Percentiles rank a stretch among this genome's conserved stretches.
Evolutionary conservation across 2,329 filamentous ascomycete genomes (phyloP).

Genomic region (Coleophoma eucalyptorum): DNA sequence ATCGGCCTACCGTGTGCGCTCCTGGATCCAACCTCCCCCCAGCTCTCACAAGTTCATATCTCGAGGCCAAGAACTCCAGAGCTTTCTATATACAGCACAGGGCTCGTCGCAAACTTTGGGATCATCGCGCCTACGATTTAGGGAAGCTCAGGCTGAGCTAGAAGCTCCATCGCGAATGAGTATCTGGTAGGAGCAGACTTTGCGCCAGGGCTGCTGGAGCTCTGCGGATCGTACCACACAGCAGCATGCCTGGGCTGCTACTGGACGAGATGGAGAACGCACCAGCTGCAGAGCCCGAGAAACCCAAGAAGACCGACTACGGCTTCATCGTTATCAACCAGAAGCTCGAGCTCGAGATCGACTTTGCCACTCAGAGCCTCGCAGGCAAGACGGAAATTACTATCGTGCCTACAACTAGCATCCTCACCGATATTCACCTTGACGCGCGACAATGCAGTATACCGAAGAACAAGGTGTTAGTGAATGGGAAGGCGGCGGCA

Average conservation of each 20-base stretch:
- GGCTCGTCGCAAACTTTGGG: too few relatives aligned
- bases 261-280: conserved; percentile 15
- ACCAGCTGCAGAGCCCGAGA: conserved; percentile 1
- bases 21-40: too few relatives aligned
- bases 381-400: conserved; percentile 79
- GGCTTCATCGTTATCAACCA: conserved; percentile 67
- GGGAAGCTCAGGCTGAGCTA: conserved; percentile 5
- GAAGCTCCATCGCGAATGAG: conserved; percentile 18
- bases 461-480: conserved; percentile 47
- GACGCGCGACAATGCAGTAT: conserved; percentile 62
- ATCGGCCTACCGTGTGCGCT: too few relatives aligned
- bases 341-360: conserved; percentile 83
- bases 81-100: too few relatives aligned
- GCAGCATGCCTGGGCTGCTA: conserved; percentile 21
- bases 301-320: conserved; percentile 13
- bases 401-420: conserved; percentile 53
- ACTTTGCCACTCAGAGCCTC: conserved; percentile 73
- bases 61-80: too few relatives aligned
- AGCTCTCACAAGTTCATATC: too few relatives aligned
- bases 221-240: conserved; percentile 3
- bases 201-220: conserved; percentile 17
- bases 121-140: background rate
- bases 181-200: conserved; percentile 14
- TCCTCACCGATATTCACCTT: conserved; percentile 53
- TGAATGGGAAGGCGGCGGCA: conserved; percentile 34